phyloP scores from a whole-genome alignment of 805 yeast species.

The Jamesozyma piceae region DNA sequence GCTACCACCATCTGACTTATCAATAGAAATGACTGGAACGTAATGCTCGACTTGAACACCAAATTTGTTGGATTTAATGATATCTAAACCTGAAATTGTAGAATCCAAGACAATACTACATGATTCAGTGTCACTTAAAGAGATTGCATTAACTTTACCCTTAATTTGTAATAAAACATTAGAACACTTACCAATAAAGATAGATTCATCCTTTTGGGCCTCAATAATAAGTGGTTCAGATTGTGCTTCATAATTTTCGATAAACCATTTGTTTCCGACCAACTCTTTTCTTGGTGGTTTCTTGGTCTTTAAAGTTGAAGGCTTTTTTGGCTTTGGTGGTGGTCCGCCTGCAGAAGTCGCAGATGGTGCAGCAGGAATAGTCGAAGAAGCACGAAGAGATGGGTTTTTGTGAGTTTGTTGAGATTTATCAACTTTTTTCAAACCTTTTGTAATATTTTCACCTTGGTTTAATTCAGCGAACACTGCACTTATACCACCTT shows the following conservation, averaged over 20 bases:
- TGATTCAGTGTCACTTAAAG: slow-evolving; percentile 62
- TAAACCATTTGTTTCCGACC: slow-evolving; percentile 79
- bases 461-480: slow-evolving; percentile 89
- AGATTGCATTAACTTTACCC: slow-evolving; percentile 87
- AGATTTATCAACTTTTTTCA: slow-evolving; percentile 86
- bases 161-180: slow-evolving; percentile 69
- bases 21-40: slow-evolving; percentile 77
- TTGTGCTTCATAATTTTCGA: slow-evolving; percentile 68
- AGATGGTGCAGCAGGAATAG: slow-evolving; percentile 38
- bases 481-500: slow-evolving; percentile 72
- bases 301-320: slow-evolving; percentile 44
- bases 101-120: slow-evolving; percentile 76
- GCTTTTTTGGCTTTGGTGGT: slow-evolving; percentile 81
- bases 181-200: slow-evolving; percentile 75
- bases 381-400: slow-evolving; percentile 51
- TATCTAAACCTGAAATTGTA: slow-evolving; percentile 78
- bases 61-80: slow-evolving; percentile 70
- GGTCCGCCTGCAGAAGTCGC: slow-evolving; percentile 26
- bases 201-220: slow-evolving; percentile 77
- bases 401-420: slow-evolving; percentile 94
- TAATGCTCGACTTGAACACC: slow-evolving; percentile 80
- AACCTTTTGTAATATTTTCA: slow-evolving; percentile 67
- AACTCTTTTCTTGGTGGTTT: slow-evolving; percentile 62
- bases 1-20: slow-evolving; percentile 79
- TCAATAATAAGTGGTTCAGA: slow-evolving; percentile 50